These are phyloP conservation scores for Uromyces viciae-fabae DNA, from an alignment of 1,284 basidiomycete species.

Conservation along the genomic window DNA sequence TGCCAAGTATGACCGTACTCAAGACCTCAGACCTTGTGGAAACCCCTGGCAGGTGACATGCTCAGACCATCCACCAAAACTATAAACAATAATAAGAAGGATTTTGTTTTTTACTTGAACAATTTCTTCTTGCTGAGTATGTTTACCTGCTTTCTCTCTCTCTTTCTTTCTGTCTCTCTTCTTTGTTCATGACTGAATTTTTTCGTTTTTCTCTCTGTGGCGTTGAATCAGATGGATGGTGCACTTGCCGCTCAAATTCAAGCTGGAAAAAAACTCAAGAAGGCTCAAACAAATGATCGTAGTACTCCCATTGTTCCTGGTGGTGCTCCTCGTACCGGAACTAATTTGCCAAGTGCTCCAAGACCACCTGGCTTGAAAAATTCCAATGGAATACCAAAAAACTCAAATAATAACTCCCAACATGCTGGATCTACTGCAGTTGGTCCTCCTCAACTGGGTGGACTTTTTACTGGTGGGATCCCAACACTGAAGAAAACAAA, in stretches of 20 bases:
- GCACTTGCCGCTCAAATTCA: conserved; percentile 51
- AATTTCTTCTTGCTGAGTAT: too few relatives aligned
- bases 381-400: conserved; percentile 7
- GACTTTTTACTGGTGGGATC: conserved; percentile 52
- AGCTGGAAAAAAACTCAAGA: conserved; percentile 50
- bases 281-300: conserved; percentile 45
- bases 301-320: conserved; percentile 27
- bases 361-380: conserved; percentile 18
- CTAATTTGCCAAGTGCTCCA: conserved; percentile 14
- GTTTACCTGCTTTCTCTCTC: too few relatives aligned
- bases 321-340: neutral
- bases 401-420: neutral
- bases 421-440: neutral
- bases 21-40: too few relatives aligned
- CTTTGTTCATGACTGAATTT: too few relatives aligned
- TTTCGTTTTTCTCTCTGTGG: too few relatives aligned
- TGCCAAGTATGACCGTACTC: too few relatives aligned
- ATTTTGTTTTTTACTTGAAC: too few relatives aligned
- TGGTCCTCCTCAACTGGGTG: conserved; percentile 49
- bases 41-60: too few relatives aligned
- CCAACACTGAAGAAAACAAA: conserved; percentile 49
- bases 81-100: too few relatives aligned
- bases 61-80: too few relatives aligned
- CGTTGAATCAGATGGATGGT: conserved; percentile 50
- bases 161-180: too few relatives aligned